These are phyloP conservation scores for Salix udensis DNA, from an alignment of 345 rosid genomes.

Conservation along the genomic window DNA sequence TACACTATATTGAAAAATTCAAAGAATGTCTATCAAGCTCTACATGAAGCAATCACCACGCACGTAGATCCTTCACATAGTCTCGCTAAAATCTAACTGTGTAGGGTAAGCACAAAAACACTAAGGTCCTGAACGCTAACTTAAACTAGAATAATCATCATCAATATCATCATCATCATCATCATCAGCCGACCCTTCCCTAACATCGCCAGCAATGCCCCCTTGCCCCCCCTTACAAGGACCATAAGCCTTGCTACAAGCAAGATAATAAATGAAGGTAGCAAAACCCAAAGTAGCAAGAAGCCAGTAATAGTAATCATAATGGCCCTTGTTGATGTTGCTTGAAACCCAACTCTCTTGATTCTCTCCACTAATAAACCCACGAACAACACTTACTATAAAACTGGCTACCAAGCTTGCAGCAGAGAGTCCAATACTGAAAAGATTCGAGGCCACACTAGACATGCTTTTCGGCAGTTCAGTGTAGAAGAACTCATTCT, in stretches of 20 bases:
- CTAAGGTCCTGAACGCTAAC: too few relatives aligned
- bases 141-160: too few relatives aligned
- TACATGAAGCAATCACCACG: too few relatives aligned
- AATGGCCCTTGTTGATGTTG: slow-evolving; percentile 65
- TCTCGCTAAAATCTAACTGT: too few relatives aligned
- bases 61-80: too few relatives aligned
- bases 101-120: too few relatives aligned
- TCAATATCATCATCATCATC: too few relatives aligned
- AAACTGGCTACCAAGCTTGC: slow-evolving; percentile 61
- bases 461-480: slow-evolving; percentile 84
- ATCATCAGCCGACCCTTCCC: too few relatives aligned
- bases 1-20: too few relatives aligned
- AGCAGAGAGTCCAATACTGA: slow-evolving; percentile 59
- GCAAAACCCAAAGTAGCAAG: slow-evolving; percentile 25
- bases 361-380: slow-evolving; percentile 38
- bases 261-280: slow-evolving; percentile 6
- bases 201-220: too few relatives aligned
- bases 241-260: slow-evolving; percentile 14
- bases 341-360: slow-evolving; percentile 65
- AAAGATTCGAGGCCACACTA: slow-evolving; percentile 58
- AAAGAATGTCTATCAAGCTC: too few relatives aligned
- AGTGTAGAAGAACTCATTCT: slow-evolving; percentile 67
- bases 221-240: background rate
- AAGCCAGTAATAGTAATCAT: slow-evolving; percentile 73
- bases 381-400: slow-evolving; percentile 37